phyloP scores from a whole-genome alignment of 164 flowering plant species.

The Akebia trifoliata region DNA sequence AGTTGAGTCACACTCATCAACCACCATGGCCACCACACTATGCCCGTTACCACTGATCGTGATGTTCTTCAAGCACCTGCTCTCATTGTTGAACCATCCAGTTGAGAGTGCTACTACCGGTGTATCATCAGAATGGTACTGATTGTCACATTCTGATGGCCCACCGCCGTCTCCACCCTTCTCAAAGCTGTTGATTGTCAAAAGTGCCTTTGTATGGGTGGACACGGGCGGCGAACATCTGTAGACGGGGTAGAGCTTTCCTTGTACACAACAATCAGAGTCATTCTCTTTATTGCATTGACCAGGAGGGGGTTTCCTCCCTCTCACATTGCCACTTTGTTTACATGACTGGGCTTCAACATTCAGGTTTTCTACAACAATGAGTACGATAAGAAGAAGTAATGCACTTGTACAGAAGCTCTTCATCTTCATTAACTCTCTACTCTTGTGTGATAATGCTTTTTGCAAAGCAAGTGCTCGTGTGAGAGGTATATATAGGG shows the following conservation, averaged over 20 bases:
- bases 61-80: constrained; percentile 20
- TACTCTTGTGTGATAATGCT: no score
- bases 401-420: no score
- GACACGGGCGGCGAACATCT: constrained; percentile 9
- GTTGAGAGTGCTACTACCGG: constrained; percentile 10
- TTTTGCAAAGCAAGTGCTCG: no score
- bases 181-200: constrained; percentile 2
- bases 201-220: constrained; percentile 3
- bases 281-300: no score
- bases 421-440: no score
- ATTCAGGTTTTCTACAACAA: no score
- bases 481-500: no score
- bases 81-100: constrained; percentile 13
- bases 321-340: no score
- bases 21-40: constrained; percentile 26
- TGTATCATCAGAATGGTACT: constrained; percentile 9
- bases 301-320: no score
- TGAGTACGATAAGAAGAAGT: no score
- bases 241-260: constrained; percentile 5
- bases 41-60: constrained; percentile 22
- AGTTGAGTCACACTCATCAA: constrained; percentile 33
- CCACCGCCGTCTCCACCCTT: constrained; percentile 2
- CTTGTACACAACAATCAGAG: constrained; percentile 16
- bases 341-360: no score
- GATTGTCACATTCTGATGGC: constrained; percentile 8